Base-by-base conservation (phyloP, 208 protist species). In the Crithidia acanthocephali region DNA sequence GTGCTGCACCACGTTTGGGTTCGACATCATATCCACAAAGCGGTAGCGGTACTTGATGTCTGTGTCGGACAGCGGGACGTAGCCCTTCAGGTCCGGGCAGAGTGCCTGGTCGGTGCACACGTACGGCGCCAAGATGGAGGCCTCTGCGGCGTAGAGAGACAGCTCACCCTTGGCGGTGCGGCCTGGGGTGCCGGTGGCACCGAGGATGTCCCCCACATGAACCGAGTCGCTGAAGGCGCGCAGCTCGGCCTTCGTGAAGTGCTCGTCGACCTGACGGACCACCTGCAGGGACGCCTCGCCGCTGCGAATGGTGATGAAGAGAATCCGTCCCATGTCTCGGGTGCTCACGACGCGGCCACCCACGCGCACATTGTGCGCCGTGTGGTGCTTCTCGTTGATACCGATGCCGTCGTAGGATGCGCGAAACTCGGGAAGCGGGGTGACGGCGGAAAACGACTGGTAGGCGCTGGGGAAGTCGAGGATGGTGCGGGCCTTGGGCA, bases 1-100 rank as follows among this genome's bases (percentile, higher is more conserved):
- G 60, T 68, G 80, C 44, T 79, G 63, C 48, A 84, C 52, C 6
- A 86, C 78, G 20, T 40, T 45, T 13, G 69, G 80, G 71, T 91
- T 93, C 3, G 85, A 77, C 81, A 97, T 94, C 88, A 97, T 93
- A 76, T 97, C 92, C 18, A 95, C 63, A 64, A 95, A 95, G 52
- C 92, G 84, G 66, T 97, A 95, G 57, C 92, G 90, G 74, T 97
- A 95, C 62, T 83, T 85, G 40, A 95, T 74, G 56, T 95, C 92
- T 8, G 70, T 80, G 82, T 97, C 90, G n/a, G 76, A 55, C 32
- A 93, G 65, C 6, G 77, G 67, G 9, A 87, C 68, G 61, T 92
- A 93, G 35, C 88, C 86, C 28, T 82, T 81, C 22, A 94, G 69
- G 52, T 95, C 80, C 0, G 92, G 89, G 74, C 89, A 94, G 11